phyloP scores from a whole-genome alignment of 2,329 filamentous ascomycete species.

The Niveomyces coronatus region DNA sequence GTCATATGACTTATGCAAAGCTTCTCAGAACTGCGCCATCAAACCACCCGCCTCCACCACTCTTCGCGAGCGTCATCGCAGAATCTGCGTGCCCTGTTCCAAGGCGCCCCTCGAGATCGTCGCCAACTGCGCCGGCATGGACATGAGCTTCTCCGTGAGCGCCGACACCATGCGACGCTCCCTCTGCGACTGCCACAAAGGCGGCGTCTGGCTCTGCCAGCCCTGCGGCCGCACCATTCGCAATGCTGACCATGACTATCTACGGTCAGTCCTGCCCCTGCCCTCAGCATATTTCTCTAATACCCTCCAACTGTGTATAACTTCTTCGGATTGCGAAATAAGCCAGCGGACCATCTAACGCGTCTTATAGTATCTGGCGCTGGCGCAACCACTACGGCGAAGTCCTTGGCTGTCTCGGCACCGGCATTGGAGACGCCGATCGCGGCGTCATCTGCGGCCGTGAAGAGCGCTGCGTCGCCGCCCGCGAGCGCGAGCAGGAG shows the following conservation, averaged over 20 bases:
- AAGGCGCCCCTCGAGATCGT: constrained; percentile 56
- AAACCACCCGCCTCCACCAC: constrained; percentile 63
- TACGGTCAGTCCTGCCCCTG: constrained; percentile 31
- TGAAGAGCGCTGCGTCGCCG: constrained; percentile 64
- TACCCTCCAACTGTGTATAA: too few relatives aligned
- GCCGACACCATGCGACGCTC: constrained; percentile 45
- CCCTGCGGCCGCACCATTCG: constrained; percentile 68
- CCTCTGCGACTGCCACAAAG: constrained; percentile 41
- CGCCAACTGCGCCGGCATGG: constrained; percentile 31
- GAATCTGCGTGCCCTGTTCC: constrained; percentile 67
- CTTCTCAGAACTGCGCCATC: constrained; percentile 72
- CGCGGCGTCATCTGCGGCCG: constrained; percentile 82
- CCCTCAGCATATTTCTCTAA: too few relatives aligned
- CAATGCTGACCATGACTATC: constrained; percentile 47
- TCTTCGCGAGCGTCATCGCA: constrained; percentile 66
- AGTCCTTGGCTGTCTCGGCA: constrained; percentile 69
- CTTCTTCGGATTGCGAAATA: too few relatives aligned
- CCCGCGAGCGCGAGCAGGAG: constrained; percentile 69
- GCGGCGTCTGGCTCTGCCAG: constrained; percentile 74
- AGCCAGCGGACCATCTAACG: too few relatives aligned
- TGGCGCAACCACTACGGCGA: constrained; percentile 83
- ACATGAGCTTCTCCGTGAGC: constrained; percentile 36
- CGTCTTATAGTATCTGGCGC: constrained; percentile 67
- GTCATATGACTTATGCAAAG: not conserved
- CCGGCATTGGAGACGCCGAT: constrained; percentile 78